Percentiles rank a stretch among this genome's conserved stretches.
phyloP scores from a whole-genome alignment of 352 stramenopile species.

The Nothophytophthora sp. region DNA sequence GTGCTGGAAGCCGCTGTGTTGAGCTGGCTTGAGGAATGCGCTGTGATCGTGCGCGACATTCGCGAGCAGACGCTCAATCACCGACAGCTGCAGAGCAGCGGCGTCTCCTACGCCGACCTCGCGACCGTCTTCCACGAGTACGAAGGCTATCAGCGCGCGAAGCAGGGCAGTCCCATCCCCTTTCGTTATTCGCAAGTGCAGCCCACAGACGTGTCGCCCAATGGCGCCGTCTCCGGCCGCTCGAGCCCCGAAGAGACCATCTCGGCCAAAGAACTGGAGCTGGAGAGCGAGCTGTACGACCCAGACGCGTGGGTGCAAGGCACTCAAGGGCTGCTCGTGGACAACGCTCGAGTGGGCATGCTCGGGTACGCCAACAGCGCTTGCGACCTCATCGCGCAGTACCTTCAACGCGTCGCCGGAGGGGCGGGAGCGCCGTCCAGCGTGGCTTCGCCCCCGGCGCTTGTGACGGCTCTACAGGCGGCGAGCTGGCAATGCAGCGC shows the following conservation, averaged over 20 bases:
- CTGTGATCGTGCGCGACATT: constrained; percentile 73
- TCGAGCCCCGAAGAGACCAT: constrained; percentile 40
- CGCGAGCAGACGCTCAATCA: constrained; percentile 78
- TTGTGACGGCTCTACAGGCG: constrained; percentile 43
- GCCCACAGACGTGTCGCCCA: constrained; percentile 1
- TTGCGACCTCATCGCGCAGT: constrained; percentile 67
- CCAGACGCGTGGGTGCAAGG: constrained; percentile 52
- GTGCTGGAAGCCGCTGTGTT: constrained; percentile 66
- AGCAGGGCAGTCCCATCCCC: constrained; percentile 52
- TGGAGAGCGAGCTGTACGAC: constrained; percentile 67
- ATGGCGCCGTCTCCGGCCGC: neutral
- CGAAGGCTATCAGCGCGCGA: constrained; percentile 61
- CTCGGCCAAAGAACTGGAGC: constrained; percentile 55
- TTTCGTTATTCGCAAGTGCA: constrained; percentile 54
- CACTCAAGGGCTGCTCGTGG: constrained; percentile 58
- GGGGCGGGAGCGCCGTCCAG: constrained; percentile 8
- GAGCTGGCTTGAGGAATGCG: constrained; percentile 76
- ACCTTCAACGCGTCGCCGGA: constrained; percentile 35
- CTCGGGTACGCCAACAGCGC: constrained; percentile 80
- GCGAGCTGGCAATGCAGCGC: constrained; percentile 74
- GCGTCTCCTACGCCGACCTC: constrained; percentile 58
- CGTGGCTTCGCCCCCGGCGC: constrained; percentile 22
- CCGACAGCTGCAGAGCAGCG: constrained; percentile 48
- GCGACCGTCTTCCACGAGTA: constrained; percentile 66
- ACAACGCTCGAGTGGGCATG: constrained; percentile 77